These are phyloP conservation scores for Carex myosuroides DNA, from an alignment of 176 grass and related monocot genomes.

Conservation along the genomic window DNA sequence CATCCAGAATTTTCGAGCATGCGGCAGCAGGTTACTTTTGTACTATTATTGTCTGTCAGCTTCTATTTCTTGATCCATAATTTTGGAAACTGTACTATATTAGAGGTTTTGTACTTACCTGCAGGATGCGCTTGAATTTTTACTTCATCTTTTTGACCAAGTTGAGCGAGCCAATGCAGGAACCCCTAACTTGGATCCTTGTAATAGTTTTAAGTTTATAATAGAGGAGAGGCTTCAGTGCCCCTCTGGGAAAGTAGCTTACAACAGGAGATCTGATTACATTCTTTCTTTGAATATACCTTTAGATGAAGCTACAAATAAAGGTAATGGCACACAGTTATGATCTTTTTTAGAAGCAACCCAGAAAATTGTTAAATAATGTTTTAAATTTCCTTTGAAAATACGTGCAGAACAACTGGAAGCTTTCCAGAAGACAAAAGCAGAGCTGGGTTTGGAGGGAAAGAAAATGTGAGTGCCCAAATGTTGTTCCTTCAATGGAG, in stretches of 20 bases:
- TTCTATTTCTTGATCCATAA: background rate
- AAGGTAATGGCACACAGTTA: constrained; percentile 40
- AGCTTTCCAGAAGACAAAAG: constrained; percentile 64
- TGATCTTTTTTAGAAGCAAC: background rate
- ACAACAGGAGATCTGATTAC: constrained; percentile 75
- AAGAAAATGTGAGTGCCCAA: constrained; percentile 62
- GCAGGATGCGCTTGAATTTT: constrained; percentile 92
- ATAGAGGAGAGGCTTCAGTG: constrained; percentile 89
- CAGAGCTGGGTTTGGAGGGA: constrained; percentile 64
- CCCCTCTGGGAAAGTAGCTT: constrained; percentile 90
- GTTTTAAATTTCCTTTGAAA: constrained; percentile 31
- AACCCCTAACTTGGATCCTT: constrained; percentile 60
- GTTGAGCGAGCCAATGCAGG: constrained; percentile 72
- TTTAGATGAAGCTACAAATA: constrained; percentile 75
- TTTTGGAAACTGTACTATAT: background rate
- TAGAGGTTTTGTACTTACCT: constrained; percentile 17
- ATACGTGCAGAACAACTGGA: constrained; percentile 76
- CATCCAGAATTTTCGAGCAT: constrained; percentile 95
- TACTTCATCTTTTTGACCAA: constrained; percentile 80
- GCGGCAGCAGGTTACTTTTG: constrained; percentile 75
- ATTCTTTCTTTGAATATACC: constrained; percentile 88
- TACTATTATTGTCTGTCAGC: background rate
- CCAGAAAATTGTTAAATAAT: background rate
- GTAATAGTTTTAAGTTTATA: constrained; percentile 76
- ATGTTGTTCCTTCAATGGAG: background rate